These are phyloP conservation scores for Helicocarpus griseus DNA, from an alignment of 2,329 filamentous ascomycete species.

Conservation along the genomic window DNA sequence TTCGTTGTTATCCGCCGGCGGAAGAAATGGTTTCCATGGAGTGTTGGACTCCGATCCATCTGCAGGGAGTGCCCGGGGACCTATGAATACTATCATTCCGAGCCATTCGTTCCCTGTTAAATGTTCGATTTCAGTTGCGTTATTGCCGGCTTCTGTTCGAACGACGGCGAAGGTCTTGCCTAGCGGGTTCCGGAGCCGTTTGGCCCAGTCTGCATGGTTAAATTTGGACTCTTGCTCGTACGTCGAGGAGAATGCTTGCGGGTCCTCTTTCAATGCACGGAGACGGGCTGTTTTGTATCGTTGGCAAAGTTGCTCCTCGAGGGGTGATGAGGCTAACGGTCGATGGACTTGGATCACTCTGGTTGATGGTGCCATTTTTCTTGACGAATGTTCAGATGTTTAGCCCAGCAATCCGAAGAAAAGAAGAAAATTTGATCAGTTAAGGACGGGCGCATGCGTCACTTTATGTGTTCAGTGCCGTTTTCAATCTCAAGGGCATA, in stretches of 20 bases:
- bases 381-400: neutral
- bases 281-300: conserved; percentile 19
- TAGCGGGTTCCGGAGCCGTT: conserved; percentile 19
- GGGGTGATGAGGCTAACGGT: conserved; percentile 3
- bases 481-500: neutral
- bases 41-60: conserved; percentile 4
- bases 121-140: conserved; percentile 3
- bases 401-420: no score
- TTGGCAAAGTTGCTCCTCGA: conserved; percentile 3
- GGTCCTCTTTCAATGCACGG: conserved; percentile 19
- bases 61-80: conserved; percentile 12
- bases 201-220: conserved; percentile 17
- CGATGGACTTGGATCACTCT: conserved; percentile 8
- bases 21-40: conserved; percentile 8
- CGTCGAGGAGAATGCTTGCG: conserved; percentile 20
- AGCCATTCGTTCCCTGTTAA: conserved; percentile 19
- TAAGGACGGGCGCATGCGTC: neutral
- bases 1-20: neutral
- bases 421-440: neutral
- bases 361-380: neutral
- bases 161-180: conserved; percentile 20
- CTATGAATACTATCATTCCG: conserved; percentile 22
- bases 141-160: neutral
- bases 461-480: neutral
- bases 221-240: conserved; percentile 21